Conservation (phyloP, 106 monocot species). For the Ottelia alismoides region DNA sequence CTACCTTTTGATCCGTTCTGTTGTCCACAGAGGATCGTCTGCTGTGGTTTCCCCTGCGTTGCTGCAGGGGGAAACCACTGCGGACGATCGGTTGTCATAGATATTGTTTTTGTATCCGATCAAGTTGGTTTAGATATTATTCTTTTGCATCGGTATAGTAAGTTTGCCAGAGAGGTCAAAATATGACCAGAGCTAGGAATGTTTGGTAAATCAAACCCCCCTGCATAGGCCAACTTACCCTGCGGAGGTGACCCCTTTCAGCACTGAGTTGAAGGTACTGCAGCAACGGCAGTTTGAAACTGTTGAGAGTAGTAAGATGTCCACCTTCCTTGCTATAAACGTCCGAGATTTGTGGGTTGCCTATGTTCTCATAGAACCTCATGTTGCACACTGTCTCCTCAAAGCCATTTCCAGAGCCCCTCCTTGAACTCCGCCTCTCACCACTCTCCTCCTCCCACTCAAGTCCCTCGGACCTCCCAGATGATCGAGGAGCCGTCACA, state of each 20-base stretch:
- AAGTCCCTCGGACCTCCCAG: background rate
- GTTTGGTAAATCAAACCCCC: too few species aligned
- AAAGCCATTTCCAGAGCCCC: conserved; percentile 11
- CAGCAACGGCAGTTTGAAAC: conserved; percentile 13
- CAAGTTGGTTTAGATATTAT: too few species aligned
- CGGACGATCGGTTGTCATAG: too few species aligned
- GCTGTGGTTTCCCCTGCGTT: too few species aligned
- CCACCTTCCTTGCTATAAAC: conserved; percentile 4
- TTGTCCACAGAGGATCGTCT: too few species aligned
- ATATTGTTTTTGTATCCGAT: too few species aligned
- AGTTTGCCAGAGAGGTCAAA: too few species aligned
- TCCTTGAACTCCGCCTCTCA: background rate
- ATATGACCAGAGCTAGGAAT: too few species aligned
- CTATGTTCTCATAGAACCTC: conserved; percentile 15
- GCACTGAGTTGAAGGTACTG: conserved; percentile 10
- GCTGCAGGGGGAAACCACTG: too few species aligned
- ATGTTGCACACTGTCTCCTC: conserved; percentile 14
- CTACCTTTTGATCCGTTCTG: too few species aligned
- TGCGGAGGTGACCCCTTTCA: conserved; percentile 15
- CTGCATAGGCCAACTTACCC: background rate
- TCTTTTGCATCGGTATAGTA: too few species aligned
- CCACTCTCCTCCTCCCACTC: background rate
- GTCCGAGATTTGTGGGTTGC: conserved; percentile 5
- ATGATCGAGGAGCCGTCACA: conserved; percentile 10
- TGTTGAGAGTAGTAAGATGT: conserved; percentile 12